phyloP scores from a whole-genome alignment of 441 rosid genomes.

The Hura crepitans region DNA sequence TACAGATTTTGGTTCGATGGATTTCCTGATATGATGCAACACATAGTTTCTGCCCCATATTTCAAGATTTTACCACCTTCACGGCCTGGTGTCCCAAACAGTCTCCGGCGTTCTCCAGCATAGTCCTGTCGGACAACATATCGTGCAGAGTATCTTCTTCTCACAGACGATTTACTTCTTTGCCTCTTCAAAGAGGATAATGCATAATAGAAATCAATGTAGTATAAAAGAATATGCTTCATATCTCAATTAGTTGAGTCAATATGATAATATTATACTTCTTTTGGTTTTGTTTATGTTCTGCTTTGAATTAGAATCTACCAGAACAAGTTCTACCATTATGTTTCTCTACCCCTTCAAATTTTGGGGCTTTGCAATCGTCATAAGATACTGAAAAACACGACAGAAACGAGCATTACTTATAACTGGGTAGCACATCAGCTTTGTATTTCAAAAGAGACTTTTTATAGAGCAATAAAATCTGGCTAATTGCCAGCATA shows the following conservation, averaged over 20 bases:
- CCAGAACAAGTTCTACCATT: not conserved
- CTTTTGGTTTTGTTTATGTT: too few relatives aligned
- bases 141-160: slow-evolving; percentile 53
- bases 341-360: not conserved
- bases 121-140: slow-evolving; percentile 45
- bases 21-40: slow-evolving; percentile 25
- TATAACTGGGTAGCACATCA: not conserved
- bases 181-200: slow-evolving; percentile 36
- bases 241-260: not conserved
- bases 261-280: not conserved
- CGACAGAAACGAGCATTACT: not conserved
- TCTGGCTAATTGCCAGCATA: not conserved
- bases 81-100: slow-evolving; percentile 37
- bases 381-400: not conserved
- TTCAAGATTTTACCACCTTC: slow-evolving; percentile 28
- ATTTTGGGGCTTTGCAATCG: too few relatives aligned
- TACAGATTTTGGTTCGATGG: slow-evolving; percentile 23
- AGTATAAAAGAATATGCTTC: slow-evolving; percentile 1
- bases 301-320: not conserved
- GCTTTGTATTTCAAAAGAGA: not conserved
- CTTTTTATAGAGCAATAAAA: not conserved
- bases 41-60: slow-evolving; percentile 26
- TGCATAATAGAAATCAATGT: slow-evolving; percentile 11
- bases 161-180: slow-evolving; percentile 35
- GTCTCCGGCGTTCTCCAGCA: slow-evolving; percentile 38